Evolutionary conservation across 2,329 filamentous ascomycete genomes (phyloP), one percentile per base, ranked within the genome.

Genomic region (Clarireedia paspali): DNA sequence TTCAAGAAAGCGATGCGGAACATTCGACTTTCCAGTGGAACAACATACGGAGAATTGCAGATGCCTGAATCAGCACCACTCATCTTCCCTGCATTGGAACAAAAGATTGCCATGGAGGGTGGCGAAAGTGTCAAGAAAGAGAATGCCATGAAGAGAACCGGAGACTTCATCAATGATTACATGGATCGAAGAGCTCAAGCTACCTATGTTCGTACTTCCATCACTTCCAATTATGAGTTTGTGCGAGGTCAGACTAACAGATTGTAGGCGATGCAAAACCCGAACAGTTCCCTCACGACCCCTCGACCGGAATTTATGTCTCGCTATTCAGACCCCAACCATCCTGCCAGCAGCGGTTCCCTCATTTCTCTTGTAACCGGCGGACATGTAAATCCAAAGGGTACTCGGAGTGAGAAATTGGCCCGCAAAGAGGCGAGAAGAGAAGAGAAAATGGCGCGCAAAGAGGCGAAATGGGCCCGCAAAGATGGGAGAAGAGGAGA

Each of bases 271-370:
- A 49, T 48, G 26, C 15, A 74, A 52, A 74, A 78, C 53, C 75
- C 75, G 0, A 69, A 68, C 42, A 73, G 70, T 15, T 60, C 65
- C 2, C 63, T 79, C 1, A 64, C 69, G 67, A 58, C 63, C 59
- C 61, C 59, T 6, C 59, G 68, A 51, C 64, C 67, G 0, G 64
- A 68, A 23, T 79, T 80, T 59, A 67, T 69, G 0, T 78, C 74
- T 4, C 70, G 75, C 23, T 78, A 75, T 60, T 72, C 74, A 6
- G 77, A 82, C 58, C 78, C 78, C 0, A 77, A 73, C 57, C 74
- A 80, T 59, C 71, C 77, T 0, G 75, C 74, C 34, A 77, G 74
- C 60, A 77, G 71, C 27, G 78, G 78, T 2, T 73, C 72, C 6
- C 64, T 79, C 7, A 62, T 79, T 3, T 70, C 73, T 0, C 63